A percentile compares a stretch with the other conserved stretches of the same genome.
These are phyloP conservation scores for Leptographium wingfieldii DNA, from an alignment of 2,329 filamentous ascomycete species.

Conservation along the genomic window DNA sequence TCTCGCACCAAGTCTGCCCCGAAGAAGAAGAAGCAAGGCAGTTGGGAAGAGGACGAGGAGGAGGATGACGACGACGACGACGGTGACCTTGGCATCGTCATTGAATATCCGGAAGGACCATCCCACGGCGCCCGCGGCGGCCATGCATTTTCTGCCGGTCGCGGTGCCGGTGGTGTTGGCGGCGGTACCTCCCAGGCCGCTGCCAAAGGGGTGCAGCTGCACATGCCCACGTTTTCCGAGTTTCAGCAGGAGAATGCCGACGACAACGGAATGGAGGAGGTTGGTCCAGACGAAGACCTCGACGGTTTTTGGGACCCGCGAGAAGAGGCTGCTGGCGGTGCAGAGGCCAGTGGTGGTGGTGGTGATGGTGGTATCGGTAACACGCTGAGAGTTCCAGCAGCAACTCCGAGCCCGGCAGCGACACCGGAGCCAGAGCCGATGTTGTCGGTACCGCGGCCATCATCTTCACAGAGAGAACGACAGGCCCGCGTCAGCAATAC, in stretches of 20 bases:
- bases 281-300: conserved; percentile 15
- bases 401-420: not conserved
- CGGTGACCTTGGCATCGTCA: conserved; percentile 42
- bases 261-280: conserved; percentile 16
- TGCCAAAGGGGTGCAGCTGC: conserved; percentile 1
- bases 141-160: no score
- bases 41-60: conserved; percentile 28
- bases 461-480: not conserved
- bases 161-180: not conserved
- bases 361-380: not conserved
- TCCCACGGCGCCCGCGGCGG: conserved; percentile 13
- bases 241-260: conserved; percentile 7
- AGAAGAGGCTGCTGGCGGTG: conserved; percentile 3
- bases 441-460: not conserved
- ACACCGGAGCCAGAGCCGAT: not conserved
- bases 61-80: conserved; percentile 36
- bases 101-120: conserved; percentile 47
- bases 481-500: not conserved
- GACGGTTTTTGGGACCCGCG: conserved; percentile 10
- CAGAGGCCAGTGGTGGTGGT: no score
- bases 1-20: not conserved
- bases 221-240: conserved; percentile 13
- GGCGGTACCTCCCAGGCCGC: not conserved
- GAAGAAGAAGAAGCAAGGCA: conserved; percentile 20
- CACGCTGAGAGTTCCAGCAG: not conserved